phyloP scores from a whole-genome alignment of 768 basidiomycete genomes.

The Russula sp. region DNA sequence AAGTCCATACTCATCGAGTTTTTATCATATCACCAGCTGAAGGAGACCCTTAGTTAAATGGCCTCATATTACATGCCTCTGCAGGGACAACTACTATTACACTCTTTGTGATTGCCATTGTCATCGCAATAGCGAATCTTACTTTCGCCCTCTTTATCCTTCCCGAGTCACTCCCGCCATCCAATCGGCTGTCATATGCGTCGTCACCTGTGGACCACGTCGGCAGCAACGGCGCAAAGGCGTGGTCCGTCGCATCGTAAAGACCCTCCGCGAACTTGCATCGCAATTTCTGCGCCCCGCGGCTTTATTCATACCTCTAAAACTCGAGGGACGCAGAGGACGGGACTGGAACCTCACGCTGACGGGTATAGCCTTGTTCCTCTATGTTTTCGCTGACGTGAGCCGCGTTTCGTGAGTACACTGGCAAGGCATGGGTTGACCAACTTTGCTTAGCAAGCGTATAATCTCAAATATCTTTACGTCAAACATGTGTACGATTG shows the following conservation, averaged over 20 bases:
- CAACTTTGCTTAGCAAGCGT: slow-evolving; percentile 26
- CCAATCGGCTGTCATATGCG: slow-evolving; percentile 14
- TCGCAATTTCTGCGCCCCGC: slow-evolving; percentile 27
- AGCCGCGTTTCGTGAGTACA: not conserved
- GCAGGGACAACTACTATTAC: slow-evolving; percentile 16
- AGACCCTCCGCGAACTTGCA: slow-evolving; percentile 1
- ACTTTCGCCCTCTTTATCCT: slow-evolving; percentile 26
- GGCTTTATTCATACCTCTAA: slow-evolving; percentile 24
- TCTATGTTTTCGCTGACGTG: slow-evolving; percentile 29
- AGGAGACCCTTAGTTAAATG: slow-evolving; percentile 23
- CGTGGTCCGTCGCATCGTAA: not conserved
- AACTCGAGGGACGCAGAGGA: slow-evolving; percentile 27
- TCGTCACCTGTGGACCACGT: slow-evolving; percentile 1
- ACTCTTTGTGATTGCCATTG: slow-evolving; percentile 26
- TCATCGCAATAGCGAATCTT: slow-evolving; percentile 27
- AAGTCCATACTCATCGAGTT: not conserved
- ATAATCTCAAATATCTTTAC: slow-evolving; percentile 31
- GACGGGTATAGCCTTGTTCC: slow-evolving; percentile 27
- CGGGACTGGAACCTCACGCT: slow-evolving; percentile 31
- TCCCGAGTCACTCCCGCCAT: slow-evolving; percentile 28
- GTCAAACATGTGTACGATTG: slow-evolving; percentile 31
- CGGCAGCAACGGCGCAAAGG: slow-evolving; percentile 11
- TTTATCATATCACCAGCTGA: not conserved
- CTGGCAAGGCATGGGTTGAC: slow-evolving; percentile 4
- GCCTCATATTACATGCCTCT: slow-evolving; percentile 21